A percentile compares a stretch with the other conserved stretches of the same genome.
Evolutionary conservation across 225 moss, liverwort and hornwort genomes (phyloP).

Genomic region (Pseudoscleropodium purum): DNA sequence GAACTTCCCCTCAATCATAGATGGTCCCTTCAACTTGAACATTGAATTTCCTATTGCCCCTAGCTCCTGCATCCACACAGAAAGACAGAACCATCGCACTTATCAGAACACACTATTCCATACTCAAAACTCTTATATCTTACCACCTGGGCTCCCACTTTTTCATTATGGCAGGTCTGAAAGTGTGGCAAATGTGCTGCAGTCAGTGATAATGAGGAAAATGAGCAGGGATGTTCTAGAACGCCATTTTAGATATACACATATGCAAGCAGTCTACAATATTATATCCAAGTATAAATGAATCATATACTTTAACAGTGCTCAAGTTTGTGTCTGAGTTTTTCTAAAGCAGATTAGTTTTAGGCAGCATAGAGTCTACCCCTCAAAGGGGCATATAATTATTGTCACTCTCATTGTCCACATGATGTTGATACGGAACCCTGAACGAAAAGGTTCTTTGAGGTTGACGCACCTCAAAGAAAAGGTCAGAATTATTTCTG

Average conservation of each 20-base stretch:
- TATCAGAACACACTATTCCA: not conserved
- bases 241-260: not conserved
- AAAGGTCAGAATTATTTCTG: not conserved
- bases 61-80: constrained; percentile 45
- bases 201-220: not conserved
- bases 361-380: not conserved
- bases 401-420: not conserved
- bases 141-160: not conserved
- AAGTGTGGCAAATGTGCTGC: not conserved
- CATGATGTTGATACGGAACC: not conserved
- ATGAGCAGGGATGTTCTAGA: not conserved
- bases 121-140: not conserved
- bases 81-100: not conserved
- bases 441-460: not conserved
- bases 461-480: not conserved
- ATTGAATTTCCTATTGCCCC: constrained; percentile 54
- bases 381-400: not conserved
- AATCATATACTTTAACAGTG: not conserved
- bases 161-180: not conserved
- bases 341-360: not conserved
- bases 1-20: constrained; percentile 62
- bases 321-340: not conserved
- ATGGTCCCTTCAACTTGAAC: constrained; percentile 89
- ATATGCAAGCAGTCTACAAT: not conserved
- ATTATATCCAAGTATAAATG: not conserved